A percentile compares a stretch with the other conserved stretches of the same genome.
These are phyloP conservation scores for Acanthamoeba royreba DNA, from an alignment of 208 protist genomes.

Conservation along the genomic window DNA sequence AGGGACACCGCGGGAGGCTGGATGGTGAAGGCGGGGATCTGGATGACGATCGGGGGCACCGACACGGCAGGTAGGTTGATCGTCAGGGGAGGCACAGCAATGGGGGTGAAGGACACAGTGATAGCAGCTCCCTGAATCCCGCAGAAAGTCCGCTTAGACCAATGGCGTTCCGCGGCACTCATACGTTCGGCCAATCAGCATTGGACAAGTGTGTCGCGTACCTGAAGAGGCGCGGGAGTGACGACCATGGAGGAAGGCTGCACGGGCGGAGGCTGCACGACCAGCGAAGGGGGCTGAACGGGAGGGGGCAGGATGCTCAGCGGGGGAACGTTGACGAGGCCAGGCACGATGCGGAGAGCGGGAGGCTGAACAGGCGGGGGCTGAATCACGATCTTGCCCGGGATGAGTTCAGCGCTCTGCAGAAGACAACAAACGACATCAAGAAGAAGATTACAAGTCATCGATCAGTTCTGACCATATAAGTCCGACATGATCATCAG, in stretches of 20 bases:
- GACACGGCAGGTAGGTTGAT: not conserved
- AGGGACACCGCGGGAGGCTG: not conserved
- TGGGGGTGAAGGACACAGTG: not conserved
- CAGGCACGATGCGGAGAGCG: not conserved
- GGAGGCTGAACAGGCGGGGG: not conserved
- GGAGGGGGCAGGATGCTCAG: not conserved
- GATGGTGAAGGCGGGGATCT: constrained; percentile 28
- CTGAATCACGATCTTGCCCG: not conserved
- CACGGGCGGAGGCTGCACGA: not conserved
- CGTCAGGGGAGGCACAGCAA: not conserved
- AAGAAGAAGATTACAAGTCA: no score
- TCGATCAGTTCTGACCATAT: no score
- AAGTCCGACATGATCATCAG: not conserved
- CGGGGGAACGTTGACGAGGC: not conserved
- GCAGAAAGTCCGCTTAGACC: not conserved
- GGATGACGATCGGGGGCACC: not conserved
- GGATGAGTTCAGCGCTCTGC: not conserved
- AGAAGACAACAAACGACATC: no score
- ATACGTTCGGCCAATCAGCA: no score
- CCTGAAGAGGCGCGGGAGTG: not conserved
- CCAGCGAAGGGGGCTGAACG: not conserved
- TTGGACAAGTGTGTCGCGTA: not conserved
- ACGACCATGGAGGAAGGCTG: not conserved
- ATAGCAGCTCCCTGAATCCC: not conserved
- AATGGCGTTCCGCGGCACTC: no score